Conservation (phyloP, 2,329 filamentous ascomycete genomes). For the Fusarium sp. region DNA sequence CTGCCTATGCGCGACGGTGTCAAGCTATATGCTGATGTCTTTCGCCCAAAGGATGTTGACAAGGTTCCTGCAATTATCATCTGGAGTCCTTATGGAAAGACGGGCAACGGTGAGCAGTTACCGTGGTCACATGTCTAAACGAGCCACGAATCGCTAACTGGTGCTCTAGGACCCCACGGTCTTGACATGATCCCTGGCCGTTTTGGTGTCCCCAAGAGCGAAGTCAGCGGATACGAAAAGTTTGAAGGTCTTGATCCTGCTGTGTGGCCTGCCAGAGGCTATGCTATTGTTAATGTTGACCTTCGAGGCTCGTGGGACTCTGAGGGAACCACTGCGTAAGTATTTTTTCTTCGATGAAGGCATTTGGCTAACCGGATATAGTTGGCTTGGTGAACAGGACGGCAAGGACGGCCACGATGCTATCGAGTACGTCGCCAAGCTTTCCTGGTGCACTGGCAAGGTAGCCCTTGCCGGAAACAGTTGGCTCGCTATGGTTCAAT, state of each 20-base stretch:
- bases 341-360: accelerated
- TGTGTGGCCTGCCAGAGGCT: slow-evolving; percentile 25
- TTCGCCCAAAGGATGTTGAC: background rate
- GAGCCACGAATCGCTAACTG: background rate
- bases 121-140: background rate
- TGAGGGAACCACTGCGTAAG: slow-evolving; percentile 7
- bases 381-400: slow-evolving; percentile 9
- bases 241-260: slow-evolving; percentile 29
- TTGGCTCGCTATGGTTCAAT: slow-evolving; percentile 14
- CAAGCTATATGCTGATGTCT: slow-evolving; percentile 7
- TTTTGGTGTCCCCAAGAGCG: slow-evolving; percentile 4
- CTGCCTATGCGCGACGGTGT: slow-evolving; percentile 8
- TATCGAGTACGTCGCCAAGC: slow-evolving; percentile 11
- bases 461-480: slow-evolving; percentile 23
- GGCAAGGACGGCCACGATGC: slow-evolving; percentile 18
- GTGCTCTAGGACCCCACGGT: background rate
- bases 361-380: background rate
- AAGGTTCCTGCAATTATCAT: slow-evolving; percentile 2
- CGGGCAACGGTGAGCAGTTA: slow-evolving; percentile 1
- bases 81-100: slow-evolving; percentile 16
- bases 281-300: slow-evolving; percentile 22
- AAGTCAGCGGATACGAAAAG: slow-evolving; percentile 22
- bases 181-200: slow-evolving; percentile 7
- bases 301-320: slow-evolving; percentile 11
- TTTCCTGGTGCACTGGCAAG: slow-evolving; percentile 12